Evolutionary conservation across 495 filamentous ascomycete species (phyloP), one percentile per base, ranked within the genome.

Genomic region (Annulohypoxylon bovei): DNA sequence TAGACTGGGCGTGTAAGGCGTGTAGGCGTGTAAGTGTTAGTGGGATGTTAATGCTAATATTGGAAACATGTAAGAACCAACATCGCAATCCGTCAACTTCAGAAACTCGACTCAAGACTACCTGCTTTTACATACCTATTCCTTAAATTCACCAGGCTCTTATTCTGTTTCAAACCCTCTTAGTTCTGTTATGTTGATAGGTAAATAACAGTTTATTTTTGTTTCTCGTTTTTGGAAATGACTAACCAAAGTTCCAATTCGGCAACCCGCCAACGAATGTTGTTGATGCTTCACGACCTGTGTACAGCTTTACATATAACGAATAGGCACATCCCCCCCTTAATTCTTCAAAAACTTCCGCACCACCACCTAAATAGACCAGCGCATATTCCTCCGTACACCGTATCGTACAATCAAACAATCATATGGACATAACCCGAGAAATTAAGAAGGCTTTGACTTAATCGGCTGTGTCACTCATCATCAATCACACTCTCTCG

Each of bases 401-500:
- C 39, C 39, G 39, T 42, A 16, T 42, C 39, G 39, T 42, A 42
- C 39, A 42, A 42, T 20, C n/a, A 42, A 20, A 20, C 39, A 42
- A 14, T 57, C 58, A 23, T 52, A 54, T 68, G 66, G 66, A 23
- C 44, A 54, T 68, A 52, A 52, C 42, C 33, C 44, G 35, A 66
- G 40, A 8, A 33, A n/a, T 27, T n/a, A 4, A 54, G 40, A 42
- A 54, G 46, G 55, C 32, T 37, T 35, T 61, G 50, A 5, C 33
- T 66, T 35, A 25, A 22, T 64, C 54, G 59, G 53, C 64, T 61
- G 60, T 67, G 46, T 54, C 58, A 33, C 49, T 67, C 58, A 62
- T 59, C 56, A 65, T 60, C 59, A 67, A 72, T 71, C 58, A 58
- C 68, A 71, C 68, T 71, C 68, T 71, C 54, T 71, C 63, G 63